Evolutionary conservation across 352 stramenopile species (phyloP), one percentile per base, ranked within the genome.

Genomic region (Pythium aquatile): DNA sequence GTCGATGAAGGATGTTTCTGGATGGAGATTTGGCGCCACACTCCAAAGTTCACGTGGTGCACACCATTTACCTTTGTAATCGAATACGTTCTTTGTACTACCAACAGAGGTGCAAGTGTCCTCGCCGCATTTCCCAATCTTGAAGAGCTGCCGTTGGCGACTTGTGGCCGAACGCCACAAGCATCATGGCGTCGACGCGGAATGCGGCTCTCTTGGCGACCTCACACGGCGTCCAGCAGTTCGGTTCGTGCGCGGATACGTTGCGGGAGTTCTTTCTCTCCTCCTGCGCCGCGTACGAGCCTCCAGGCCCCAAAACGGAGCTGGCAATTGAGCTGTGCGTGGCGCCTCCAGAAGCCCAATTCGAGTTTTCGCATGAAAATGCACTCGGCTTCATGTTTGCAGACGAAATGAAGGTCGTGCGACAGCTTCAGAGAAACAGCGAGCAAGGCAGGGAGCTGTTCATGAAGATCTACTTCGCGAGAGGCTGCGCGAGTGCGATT

Each of bases 401-500:
- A 1, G 81, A 92, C 39, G 81, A 92, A 48, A 84, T 87, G 71
- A 79, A 83, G 59, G 73, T 83, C 30, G 75, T 78, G 54, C 73
- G 76, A 0, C 76, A 89, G 56, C 60, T 90, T 17, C 76, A 87
- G 48, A 46, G 9, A 16, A 75, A 84, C 16, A 64, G 51, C 20
- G 60, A 54, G 1, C 62, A 86, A 30, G 84, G 78, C 0, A 17
- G 49, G 17, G 37, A 46, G 5, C 70, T 92, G 14, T 72, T 87
- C 7, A 53, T 73, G 13, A 63, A 74, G 26, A 64, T 90, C 35
- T 93, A 93, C 65, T 84, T 77, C 59, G 75, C 75, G 1, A 66
- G 84, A 44, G 83, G 79, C 62, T 90, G 82, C 53, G 76, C 80
- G 6, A 70, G 74, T 40, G 78, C 77, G 5, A 75, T 93, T 30